Evolutionary conservation across 192 early-diverging fungal genomes (phyloP), one percentile per base, ranked within the genome.

Genomic region (Coemansia sp.): DNA sequence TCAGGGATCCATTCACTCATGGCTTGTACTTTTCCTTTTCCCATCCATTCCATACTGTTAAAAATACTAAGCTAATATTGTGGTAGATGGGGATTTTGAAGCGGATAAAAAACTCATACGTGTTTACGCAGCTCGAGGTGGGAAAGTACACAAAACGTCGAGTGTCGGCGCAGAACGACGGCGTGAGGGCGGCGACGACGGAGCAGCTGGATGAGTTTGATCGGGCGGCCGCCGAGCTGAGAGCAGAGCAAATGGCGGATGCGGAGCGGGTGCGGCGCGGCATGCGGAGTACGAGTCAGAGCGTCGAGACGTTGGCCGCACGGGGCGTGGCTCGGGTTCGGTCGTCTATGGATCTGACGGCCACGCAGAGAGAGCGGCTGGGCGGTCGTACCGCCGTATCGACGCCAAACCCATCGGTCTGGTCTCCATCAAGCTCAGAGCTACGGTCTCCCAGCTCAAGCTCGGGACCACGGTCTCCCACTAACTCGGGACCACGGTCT

Each of bases 131-230:
- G 27, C 25, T 79, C 43, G 82, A 83, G 56, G 82, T 83, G 6
- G 82, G 82, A 51, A 83, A 83, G 70, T 83, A 83, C 69, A 83
- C 82, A 48, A 76, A 76, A 64, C 82, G 82, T 50, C 63, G 82
- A n/a, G 32, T 43, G 37, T 25, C 12, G 0, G 55, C 14, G 51
- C 8, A 45, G 58, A 24, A 43, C 25, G 23, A 52, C 29, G 29
- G 29, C 5, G 29, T 57, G 27, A 52, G 65, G 9, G 27, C 70
- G 19, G 52, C 39, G 2, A 49, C 67, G 8, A 48, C 63, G 0
- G 61, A 43, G 15, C 53, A 56, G 8, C 70, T 79, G 62, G 59
- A 73, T 35, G 77, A 73, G 72, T 79, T 79, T 41, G 77, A 79
- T 17, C 56, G 67, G 24, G 76, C 61, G 32, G 76, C 67, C 21